A percentile compares a stretch with the other conserved stretches of the same genome.
phyloP scores from a whole-genome alignment of 768 basidiomycete species.

The Tricholoma furcatifolium region DNA sequence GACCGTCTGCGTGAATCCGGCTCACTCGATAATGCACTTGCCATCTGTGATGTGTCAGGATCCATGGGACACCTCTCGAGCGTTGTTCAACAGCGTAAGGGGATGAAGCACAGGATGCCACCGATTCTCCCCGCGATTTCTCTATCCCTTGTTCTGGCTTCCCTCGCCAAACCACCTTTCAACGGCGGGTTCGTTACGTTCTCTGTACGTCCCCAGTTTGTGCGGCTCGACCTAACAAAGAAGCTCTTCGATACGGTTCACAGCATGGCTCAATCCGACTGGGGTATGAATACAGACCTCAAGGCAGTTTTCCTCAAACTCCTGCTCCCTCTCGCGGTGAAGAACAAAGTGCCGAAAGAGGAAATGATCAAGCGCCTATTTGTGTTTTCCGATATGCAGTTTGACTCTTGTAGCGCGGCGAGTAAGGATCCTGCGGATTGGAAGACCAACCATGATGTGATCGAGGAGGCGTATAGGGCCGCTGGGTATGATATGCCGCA shows the following conservation, averaged over 20 bases:
- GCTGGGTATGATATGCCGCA: slow-evolving; percentile 74
- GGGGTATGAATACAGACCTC: slow-evolving; percentile 64
- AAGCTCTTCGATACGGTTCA: slow-evolving; percentile 36
- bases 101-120: background rate
- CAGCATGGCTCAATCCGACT: slow-evolving; percentile 33
- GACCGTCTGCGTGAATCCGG: slow-evolving; percentile 51
- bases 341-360: slow-evolving; percentile 55
- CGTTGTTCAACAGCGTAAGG: background rate
- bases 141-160: slow-evolving; percentile 64
- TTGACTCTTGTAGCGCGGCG: slow-evolving; percentile 36
- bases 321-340: slow-evolving; percentile 58
- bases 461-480: slow-evolving; percentile 50
- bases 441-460: slow-evolving; percentile 62
- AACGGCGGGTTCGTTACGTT: slow-evolving; percentile 69
- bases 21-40: slow-evolving; percentile 58
- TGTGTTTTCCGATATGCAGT: slow-evolving; percentile 81
- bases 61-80: slow-evolving; percentile 51
- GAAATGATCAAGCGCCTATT: slow-evolving; percentile 79
- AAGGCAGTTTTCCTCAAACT: slow-evolving; percentile 60
- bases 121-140: slow-evolving; percentile 66
- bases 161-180: slow-evolving; percentile 65
- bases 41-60: slow-evolving; percentile 73
- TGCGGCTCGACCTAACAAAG: slow-evolving; percentile 43
- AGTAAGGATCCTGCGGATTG: slow-evolving; percentile 28
- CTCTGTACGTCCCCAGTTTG: slow-evolving; percentile 47